Evolutionary conservation across 2,329 filamentous ascomycete species (phyloP), one percentile per base, ranked within the genome.

Genomic region (Colletotrichum camelliae): DNA sequence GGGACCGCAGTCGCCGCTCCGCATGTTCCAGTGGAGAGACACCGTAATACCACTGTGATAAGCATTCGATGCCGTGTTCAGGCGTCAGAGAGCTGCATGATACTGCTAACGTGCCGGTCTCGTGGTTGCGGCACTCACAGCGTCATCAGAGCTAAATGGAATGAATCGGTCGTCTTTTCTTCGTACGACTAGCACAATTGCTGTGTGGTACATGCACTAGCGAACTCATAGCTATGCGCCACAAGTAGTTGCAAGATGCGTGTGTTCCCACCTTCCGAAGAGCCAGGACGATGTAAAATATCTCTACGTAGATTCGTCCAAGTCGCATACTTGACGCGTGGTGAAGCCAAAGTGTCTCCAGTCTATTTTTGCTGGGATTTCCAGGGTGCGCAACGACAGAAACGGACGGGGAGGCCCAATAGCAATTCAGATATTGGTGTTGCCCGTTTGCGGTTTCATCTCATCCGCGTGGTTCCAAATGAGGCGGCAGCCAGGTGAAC

Each of bases 1-100:
- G 74, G 73, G 64, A 74, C 18, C 62, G 37, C 52, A 58, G 13
- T 75, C 73, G 70, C 64, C 73, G 70, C 70, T 73, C 64, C 64
- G 64, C 64, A 68, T n/a, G 48, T 60, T 48, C 64, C 58, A 58
- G 69, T 72, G 39, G 55, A 37, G 21, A n/a, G 43, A 48, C 37
- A 39, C 62, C 27, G 39, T 21, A 35, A 27, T 52, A 57, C 37
- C 62, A 33, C 43, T 27, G 58, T 39, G 58, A 66, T 71, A 52
- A 67, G 67, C 35, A 37, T 62, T 55, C 31, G 58, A 60, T 66
- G 60, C 61, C 67, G 35, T 74, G 48, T 65, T 55, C 57, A 60
- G 33, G 33, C 29, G 39, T 55, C 39, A 33, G 57, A 70, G 68
- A 31, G 31, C 29, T 57, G 39, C 61, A 37, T 37, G 27, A 67